Evolutionary conservation across 1,284 basidiomycete genomes (phyloP).

Genomic region (Ceratobasidium sp.): DNA sequence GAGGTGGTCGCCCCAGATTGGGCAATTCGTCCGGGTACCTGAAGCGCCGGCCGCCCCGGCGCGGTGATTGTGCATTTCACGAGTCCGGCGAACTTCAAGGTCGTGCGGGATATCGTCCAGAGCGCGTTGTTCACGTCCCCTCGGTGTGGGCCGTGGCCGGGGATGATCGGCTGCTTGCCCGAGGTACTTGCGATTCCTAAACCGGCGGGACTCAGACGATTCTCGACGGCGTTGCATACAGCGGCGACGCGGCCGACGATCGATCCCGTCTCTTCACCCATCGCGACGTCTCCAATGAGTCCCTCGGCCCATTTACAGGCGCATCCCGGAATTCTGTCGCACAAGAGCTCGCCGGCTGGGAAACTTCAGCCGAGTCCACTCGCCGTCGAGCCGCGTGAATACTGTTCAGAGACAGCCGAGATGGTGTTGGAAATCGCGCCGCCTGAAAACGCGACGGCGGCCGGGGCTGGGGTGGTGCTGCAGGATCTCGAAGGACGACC

Average conservation of each 20-base stretch:
- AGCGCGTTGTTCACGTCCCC: slow-evolving; percentile 62
- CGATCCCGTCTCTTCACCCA: slow-evolving; percentile 89
- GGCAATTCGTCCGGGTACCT: slow-evolving; percentile 35
- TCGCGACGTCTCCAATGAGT: slow-evolving; percentile 86
- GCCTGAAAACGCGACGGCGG: slow-evolving; percentile 69
- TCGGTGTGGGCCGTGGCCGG: neutral
- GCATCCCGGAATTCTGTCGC: neutral
- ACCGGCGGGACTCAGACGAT: slow-evolving; percentile 89
- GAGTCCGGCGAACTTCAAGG: slow-evolving; percentile 84
- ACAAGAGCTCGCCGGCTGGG: neutral
- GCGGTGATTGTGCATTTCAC: slow-evolving; percentile 88
- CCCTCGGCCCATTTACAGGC: slow-evolving; percentile 51
- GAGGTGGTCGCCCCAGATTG: slow-evolving; percentile 65
- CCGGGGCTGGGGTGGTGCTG: slow-evolving; percentile 85
- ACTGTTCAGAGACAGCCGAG: slow-evolving; percentile 79
- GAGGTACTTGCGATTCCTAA: slow-evolving; percentile 96
- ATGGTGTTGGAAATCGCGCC: slow-evolving; percentile 53
- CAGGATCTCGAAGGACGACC: slow-evolving; percentile 93
- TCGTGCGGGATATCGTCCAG: slow-evolving; percentile 85
- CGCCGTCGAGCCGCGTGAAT: slow-evolving; percentile 82
- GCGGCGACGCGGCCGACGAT: slow-evolving; percentile 82
- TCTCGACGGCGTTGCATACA: slow-evolving; percentile 88
- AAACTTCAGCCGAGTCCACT: slow-evolving; percentile 65
- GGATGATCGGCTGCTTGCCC: slow-evolving; percentile 53
- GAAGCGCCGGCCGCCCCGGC: slow-evolving; percentile 46